Evolutionary conservation across 495 filamentous ascomycete species (phyloP).

Genomic region (Wilcoxina mikolae): DNA sequence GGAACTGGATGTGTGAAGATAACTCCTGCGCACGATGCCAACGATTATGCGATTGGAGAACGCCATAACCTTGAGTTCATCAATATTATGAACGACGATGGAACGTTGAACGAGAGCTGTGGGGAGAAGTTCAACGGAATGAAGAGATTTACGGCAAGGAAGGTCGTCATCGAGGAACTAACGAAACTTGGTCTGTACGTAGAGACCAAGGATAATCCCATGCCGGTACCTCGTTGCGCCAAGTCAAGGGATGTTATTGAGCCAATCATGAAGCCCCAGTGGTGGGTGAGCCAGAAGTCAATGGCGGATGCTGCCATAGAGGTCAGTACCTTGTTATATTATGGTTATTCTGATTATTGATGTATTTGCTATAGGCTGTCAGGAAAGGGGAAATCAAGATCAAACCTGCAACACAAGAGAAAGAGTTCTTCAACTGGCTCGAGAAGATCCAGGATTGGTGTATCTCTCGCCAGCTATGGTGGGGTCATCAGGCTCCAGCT

Average conservation of each 20-base stretch:
- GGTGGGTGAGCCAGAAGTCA: constrained; percentile 63
- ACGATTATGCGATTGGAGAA: constrained; percentile 60
- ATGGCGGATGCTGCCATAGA: constrained; percentile 37
- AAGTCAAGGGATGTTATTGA: constrained; percentile 55
- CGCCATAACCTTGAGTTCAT: constrained; percentile 42
- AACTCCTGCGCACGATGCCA: constrained; percentile 67
- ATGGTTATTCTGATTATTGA: constrained; percentile 26
- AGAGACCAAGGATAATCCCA: constrained; percentile 48
- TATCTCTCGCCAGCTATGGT: constrained; percentile 58
- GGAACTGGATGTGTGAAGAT: constrained; percentile 67
- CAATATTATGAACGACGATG: constrained; percentile 24
- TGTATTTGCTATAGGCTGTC: no score
- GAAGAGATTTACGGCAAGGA: constrained; percentile 44
- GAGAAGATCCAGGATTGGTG: constrained; percentile 55
- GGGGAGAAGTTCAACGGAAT: constrained; percentile 29
- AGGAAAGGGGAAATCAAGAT: constrained; percentile 44
- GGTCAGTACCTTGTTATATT: no score
- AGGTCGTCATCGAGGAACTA: constrained; percentile 39
- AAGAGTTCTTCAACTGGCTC: constrained; percentile 40
- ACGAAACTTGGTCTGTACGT: constrained; percentile 45
- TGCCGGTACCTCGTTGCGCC: constrained; percentile 47
- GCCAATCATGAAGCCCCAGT: constrained; percentile 53
- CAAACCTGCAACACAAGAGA: constrained; percentile 37
- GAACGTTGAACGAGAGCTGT: constrained; percentile 21
- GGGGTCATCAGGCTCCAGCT: constrained; percentile 55